Base-by-base conservation (phyloP, 306 rosid genomes). In the Sicyos edulis region DNA sequence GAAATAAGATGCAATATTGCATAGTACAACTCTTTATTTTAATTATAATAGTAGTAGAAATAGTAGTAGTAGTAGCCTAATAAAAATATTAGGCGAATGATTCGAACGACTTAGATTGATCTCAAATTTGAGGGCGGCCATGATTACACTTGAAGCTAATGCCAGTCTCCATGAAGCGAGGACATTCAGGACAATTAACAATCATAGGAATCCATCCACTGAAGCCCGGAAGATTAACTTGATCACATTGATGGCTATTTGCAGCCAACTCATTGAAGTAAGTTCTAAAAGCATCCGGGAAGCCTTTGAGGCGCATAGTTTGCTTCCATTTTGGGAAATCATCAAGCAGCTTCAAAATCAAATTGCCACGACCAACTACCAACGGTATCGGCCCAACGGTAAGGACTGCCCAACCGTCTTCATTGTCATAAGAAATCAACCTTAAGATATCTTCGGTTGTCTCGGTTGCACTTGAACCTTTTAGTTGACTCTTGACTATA, bases 161-260 rank as follows among this genome's bases (percentile, higher is more conserved):
- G 12, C 71, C 54, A 21, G 54, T 66, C 71, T 66, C 71, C 71
- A 66, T 66, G 54, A 66, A 66, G 7, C 54, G 71, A 45, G 71
- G 71, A 13, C 71, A 66, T 44, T 66, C 89, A 0, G 86, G 86
- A 83, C 85, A 2, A 66, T 74, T 66, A 1, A 66, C 54, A 5
- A 10, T 21, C 71, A 66, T 44, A 2, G 71, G 71, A 66, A 66
- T 66, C 76, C 82, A 81, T 40, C 88, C 85, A 6, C 72, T 78
- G 11, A 66, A 66, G 5, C 71, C 71, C 0, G 71, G 71, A 66
- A 66, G 71, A 42, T 44, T 44, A 2, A 66, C 71, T 45, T 17
- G 10, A 20, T 66, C 71, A 2, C 71, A 66, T 44, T 45, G 54
- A 6, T 66, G 55, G 3, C 0, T 12, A 32, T 51, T 83, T 3